Evolutionary conservation across 768 basidiomycete species (phyloP), one percentile per base, ranked within the genome.

Genomic region (Cyathus striatus): DNA sequence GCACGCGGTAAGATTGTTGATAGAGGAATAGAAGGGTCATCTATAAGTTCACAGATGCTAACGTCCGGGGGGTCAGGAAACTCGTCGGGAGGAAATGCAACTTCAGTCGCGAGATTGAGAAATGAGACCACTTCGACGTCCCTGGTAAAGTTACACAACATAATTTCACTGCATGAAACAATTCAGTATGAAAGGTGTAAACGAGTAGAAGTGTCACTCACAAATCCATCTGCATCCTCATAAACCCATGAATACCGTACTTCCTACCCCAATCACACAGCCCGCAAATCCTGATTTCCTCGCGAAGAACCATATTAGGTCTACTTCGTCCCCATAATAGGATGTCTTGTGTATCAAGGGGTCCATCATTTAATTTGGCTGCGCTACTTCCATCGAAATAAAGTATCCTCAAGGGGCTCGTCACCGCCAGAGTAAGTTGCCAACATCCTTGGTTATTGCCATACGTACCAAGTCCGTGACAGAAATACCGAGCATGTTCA

Each of bases 301-400:
- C 69, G 3, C 49, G 37, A 4, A 9, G 27, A 6, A 44, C 6
- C 39, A 13, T 23, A 7, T 52, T 53, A 2, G 49, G 40, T 14
- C 39, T 23, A 2, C 48, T 10, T 20, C 45, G 41, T 9, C 65
- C 63, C 62, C 63, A 72, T 21, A 40, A 42, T 1, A 72, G 14
- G 6, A 69, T 49, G 35, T 70, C 69, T 33, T 70, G 67, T 3
- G 52, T 53, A 23, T 70, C 63, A 55, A 69, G 20, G 6, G 62
- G 41, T 3, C 69, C 69, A 3, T 49, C 50, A 3, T 48, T 38
- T 38, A 56, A 25, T 24, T 65, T 67, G 0, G 45, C 55, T 2
- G 64, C 67, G 25, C 70, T 69, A 30, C 46, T 61, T 3, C 70
- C 68, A 30, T 70, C 69, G 36, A 70, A 70, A 41, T 70, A 70